phyloP scores from a whole-genome alignment of 345 rosid genomes.

The Syzygium aqueum region DNA sequence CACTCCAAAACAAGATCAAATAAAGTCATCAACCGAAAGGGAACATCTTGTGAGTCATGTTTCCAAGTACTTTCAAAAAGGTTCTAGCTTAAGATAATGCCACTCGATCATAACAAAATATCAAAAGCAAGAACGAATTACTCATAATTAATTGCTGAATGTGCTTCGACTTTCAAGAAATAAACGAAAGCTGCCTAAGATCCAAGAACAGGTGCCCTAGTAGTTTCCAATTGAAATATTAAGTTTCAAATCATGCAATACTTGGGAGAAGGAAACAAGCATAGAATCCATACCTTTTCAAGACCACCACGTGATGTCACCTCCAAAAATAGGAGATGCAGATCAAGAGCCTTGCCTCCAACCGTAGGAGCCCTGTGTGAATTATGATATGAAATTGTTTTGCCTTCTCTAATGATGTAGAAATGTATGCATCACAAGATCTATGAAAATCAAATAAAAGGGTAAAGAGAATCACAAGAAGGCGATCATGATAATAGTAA shows the following conservation, averaged over 20 bases:
- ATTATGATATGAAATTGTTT: not conserved
- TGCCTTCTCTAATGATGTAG: not conserved
- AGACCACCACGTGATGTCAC: conserved; percentile 90
- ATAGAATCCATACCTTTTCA: conserved; percentile 34
- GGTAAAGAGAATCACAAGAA: not conserved
- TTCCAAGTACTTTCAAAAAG: not conserved
- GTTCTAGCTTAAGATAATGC: not conserved
- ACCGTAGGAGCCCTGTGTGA: conserved; percentile 64
- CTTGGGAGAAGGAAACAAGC: not conserved
- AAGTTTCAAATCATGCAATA: not conserved
- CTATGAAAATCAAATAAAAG: not conserved
- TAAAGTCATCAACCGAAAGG: not conserved
- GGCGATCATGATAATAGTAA: not conserved
- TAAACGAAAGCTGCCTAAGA: not conserved
- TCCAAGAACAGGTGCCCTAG: not conserved
- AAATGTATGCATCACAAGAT: not conserved
- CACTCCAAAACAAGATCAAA: not conserved
- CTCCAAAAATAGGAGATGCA: conserved; percentile 76
- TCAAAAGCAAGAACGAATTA: not conserved
- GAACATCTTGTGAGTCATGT: not conserved
- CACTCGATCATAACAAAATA: not conserved
- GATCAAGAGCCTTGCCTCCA: conserved; percentile 69
- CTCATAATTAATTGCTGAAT: not conserved
- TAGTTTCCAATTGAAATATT: not conserved
- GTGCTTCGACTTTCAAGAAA: not conserved